Conservation (phyloP, 177 flowering plant genomes). For the Vitis hybrid region DNA sequence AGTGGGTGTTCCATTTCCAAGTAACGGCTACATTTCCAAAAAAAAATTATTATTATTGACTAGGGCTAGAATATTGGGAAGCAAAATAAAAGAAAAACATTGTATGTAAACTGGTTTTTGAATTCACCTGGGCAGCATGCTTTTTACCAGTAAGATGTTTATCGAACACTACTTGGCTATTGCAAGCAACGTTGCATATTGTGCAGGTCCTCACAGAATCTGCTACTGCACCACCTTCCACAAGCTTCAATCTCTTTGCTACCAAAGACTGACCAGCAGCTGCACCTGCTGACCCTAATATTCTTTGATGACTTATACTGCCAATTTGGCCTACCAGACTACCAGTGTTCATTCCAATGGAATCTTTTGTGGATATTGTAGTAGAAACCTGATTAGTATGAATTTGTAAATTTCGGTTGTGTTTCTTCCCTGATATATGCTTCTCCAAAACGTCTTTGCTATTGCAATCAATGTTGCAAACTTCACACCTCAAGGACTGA, state of each 20-base stretch:
- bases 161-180: slow-evolving; percentile 19
- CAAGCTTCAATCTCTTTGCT: slow-evolving; percentile 15
- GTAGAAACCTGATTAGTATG: neutral
- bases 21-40: neutral
- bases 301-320: neutral
- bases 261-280: slow-evolving; percentile 13
- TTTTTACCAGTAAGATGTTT: slow-evolving; percentile 29
- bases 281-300: slow-evolving; percentile 2
- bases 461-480: slow-evolving; percentile 28
- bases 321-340: slow-evolving; percentile 1
- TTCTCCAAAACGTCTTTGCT: slow-evolving; percentile 21
- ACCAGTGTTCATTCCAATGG: neutral
- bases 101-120: neutral
- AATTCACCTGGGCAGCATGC: slow-evolving; percentile 24
- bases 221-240: slow-evolving; percentile 14
- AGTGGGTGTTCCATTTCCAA: neutral
- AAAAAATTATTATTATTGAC: neutral
- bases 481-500: slow-evolving; percentile 22
- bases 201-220: slow-evolving; percentile 19
- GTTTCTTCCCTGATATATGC: slow-evolving; percentile 27
- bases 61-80: neutral
- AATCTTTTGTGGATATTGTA: neutral
- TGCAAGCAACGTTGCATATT: slow-evolving; percentile 30
- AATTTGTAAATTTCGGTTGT: slow-evolving; percentile 15
- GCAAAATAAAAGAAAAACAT: neutral